Conservation (phyloP, 257 asterid species). For the Salvia hispanica region DNA sequence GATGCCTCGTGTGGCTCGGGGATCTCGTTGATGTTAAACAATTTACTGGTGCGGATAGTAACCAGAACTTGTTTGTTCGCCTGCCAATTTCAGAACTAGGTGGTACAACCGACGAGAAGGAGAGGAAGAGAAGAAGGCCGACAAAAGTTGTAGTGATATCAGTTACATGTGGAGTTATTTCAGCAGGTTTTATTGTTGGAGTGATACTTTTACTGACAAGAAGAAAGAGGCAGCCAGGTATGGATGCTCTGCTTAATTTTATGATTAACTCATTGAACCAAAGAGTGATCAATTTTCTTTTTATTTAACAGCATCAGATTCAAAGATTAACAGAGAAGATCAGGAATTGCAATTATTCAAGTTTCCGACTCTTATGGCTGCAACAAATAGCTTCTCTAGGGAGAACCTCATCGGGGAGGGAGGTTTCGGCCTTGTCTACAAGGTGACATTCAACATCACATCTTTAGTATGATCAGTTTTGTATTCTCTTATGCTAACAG, state of each 20-base stretch:
- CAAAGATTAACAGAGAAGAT: constrained; percentile 15
- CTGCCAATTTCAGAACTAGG: constrained; percentile 24
- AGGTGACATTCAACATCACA: constrained; percentile 26
- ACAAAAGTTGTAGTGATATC: constrained; percentile 22
- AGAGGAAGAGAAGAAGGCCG: constrained; percentile 11
- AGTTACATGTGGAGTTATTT: constrained; percentile 21
- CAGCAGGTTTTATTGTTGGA: constrained; percentile 18
- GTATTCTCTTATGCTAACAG: background rate
- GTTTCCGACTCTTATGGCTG: constrained; percentile 32
- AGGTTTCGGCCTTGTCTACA: constrained; percentile 52
- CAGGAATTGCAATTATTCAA: constrained; percentile 42
- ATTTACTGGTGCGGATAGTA: constrained; percentile 9
- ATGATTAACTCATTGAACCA: too few species aligned
- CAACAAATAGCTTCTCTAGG: constrained; percentile 42
- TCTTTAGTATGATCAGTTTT: too few species aligned
- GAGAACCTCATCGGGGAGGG: constrained; percentile 45
- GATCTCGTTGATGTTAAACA: constrained; percentile 35
- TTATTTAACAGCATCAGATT: background rate
- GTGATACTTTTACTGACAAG: background rate
- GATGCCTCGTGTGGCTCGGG: constrained; percentile 41
- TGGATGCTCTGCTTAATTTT: too few species aligned
- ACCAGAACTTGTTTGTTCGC: constrained; percentile 29
- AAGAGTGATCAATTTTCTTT: too few species aligned
- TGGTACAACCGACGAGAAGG: background rate
- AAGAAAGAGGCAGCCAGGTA: constrained; percentile 27